phyloP scores from a whole-genome alignment of 495 filamentous ascomycete genomes.

The Xanthoparmelia taractica region DNA sequence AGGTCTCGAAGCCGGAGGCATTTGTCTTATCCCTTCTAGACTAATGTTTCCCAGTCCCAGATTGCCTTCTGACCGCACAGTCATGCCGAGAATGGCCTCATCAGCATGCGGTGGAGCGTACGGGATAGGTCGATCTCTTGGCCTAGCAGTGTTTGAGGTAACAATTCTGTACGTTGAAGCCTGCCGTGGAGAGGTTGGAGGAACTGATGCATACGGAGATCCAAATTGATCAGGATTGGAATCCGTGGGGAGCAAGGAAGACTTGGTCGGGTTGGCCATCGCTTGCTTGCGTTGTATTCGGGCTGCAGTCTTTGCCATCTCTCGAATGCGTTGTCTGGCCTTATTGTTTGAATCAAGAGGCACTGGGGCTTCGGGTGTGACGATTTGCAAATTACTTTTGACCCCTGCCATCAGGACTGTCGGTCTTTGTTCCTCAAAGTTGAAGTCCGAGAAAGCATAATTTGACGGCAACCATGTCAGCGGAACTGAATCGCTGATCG shows the following conservation, averaged over 20 bases:
- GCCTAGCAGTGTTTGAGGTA: background rate
- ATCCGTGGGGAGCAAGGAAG: slow-evolving; percentile 1
- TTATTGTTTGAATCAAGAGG: background rate
- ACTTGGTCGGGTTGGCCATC: slow-evolving; percentile 1
- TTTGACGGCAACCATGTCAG: slow-evolving; percentile 10
- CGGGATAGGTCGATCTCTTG: background rate
- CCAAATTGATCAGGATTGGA: background rate
- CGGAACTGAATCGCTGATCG: background rate
- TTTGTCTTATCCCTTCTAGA: background rate
- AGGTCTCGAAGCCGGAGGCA: background rate
- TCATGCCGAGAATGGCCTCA: background rate
- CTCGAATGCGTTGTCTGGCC: slow-evolving; percentile 3
- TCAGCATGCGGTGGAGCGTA: background rate
- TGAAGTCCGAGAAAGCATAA: slow-evolving; percentile 13
- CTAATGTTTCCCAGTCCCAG: background rate
- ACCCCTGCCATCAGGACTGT: background rate
- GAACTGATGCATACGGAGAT: background rate
- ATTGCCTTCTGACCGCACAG: background rate
- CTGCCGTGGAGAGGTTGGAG: background rate
- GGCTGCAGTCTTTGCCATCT: slow-evolving; percentile 7
- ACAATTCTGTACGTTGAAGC: background rate
- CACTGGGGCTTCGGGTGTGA: background rate
- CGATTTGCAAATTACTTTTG: background rate
- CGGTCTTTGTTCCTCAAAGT: slow-evolving; percentile 14
- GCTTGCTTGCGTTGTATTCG: slow-evolving; percentile 14